phyloP scores from a whole-genome alignment of 116 monocot species.

The Phalaenopsis hybrid region DNA sequence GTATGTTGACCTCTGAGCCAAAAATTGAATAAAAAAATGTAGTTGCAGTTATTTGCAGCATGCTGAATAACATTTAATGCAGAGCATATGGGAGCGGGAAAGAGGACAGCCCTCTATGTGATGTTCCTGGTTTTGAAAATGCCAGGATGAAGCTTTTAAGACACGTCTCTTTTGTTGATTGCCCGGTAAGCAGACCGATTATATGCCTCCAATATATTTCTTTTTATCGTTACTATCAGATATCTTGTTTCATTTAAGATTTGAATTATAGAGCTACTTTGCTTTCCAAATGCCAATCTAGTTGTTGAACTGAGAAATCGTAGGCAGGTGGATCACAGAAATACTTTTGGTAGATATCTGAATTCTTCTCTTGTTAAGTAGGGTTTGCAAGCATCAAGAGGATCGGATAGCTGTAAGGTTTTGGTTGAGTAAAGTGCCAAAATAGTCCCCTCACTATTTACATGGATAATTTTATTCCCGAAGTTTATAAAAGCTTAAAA shows the following conservation, averaged over 20 bases:
- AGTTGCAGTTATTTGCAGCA: background rate
- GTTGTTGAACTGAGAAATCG: background rate
- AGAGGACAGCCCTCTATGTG: constrained; percentile 89
- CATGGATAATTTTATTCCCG: too few species aligned
- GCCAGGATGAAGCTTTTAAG: constrained; percentile 87
- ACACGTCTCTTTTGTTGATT: constrained; percentile 97
- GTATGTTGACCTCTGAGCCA: constrained; percentile 30
- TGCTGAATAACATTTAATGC: constrained; percentile 5
- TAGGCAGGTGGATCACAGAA: background rate
- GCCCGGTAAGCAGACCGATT: constrained; percentile 45
- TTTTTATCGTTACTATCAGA: background rate
- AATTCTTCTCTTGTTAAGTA: background rate
- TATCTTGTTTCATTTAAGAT: background rate
- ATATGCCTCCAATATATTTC: background rate
- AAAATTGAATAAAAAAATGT: background rate
- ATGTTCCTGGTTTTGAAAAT: constrained; percentile 96
- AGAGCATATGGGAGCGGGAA: constrained; percentile 99
- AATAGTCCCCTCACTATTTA: too few species aligned
- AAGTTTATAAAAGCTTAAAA: too few species aligned
- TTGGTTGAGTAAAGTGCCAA: too few species aligned
- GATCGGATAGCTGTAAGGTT: background rate
- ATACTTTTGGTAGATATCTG: background rate
- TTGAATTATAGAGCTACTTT: background rate
- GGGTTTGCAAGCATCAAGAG: background rate
- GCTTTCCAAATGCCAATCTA: background rate